A percentile compares a stretch with the other conserved stretches of the same genome.
Conservation (phyloP, 495 filamentous ascomycete genomes). For the Lichenothelia convexa region DNA sequence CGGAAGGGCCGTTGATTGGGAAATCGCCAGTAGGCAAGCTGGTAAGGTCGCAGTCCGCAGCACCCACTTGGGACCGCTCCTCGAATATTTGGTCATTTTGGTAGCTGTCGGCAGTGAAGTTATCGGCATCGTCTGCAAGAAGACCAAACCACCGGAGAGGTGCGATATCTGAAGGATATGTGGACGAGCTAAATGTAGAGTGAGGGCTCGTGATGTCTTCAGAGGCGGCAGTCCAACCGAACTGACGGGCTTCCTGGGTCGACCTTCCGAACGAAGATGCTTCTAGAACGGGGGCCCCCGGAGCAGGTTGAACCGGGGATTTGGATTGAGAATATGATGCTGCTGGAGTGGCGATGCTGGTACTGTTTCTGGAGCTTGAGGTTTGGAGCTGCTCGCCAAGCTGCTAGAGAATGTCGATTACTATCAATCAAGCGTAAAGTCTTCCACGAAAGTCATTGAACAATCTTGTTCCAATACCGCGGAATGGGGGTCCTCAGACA, state of each 20-base stretch:
- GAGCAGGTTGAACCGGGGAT: background rate
- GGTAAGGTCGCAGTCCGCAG: no score
- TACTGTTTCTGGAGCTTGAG: background rate
- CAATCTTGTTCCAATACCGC: no score
- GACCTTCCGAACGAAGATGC: background rate
- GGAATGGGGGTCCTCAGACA: no score
- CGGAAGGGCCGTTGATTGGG: no score
- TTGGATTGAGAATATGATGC: background rate
- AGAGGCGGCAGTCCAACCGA: background rate
- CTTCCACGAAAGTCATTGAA: no score
- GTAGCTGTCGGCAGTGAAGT: background rate
- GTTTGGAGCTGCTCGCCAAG: no score
- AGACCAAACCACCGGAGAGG: constrained; percentile 10
- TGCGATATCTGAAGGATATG: constrained; percentile 7
- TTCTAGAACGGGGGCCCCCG: background rate
- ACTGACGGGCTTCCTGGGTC: background rate
- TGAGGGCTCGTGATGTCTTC: constrained; percentile 6
- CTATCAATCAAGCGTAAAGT: no score
- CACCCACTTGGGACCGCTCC: no score
- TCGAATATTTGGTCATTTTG: no score
- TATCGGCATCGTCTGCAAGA: constrained; percentile 7
- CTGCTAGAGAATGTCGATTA: no score
- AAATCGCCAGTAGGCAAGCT: no score
- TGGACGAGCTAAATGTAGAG: constrained; percentile 7
- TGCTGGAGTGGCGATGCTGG: background rate